Evolutionary conservation across 768 basidiomycete species (phyloP).

Genomic region (Sarcodon aspratus): DNA sequence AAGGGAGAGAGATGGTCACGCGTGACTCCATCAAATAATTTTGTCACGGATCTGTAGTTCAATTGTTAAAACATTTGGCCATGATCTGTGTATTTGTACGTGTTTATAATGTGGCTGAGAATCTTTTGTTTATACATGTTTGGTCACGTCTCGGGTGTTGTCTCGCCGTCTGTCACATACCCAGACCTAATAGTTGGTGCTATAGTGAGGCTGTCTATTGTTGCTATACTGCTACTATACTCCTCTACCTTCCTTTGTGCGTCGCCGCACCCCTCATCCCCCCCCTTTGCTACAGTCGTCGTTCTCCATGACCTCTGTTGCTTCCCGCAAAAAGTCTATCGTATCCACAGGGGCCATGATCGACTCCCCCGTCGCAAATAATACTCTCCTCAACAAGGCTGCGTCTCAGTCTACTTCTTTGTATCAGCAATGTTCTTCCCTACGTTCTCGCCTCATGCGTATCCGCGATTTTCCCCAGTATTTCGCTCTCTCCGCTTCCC

Average conservation of each 20-base stretch:
- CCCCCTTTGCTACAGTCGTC: slow-evolving; percentile 6
- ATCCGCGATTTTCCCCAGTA: slow-evolving; percentile 64
- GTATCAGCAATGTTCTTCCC: slow-evolving; percentile 82
- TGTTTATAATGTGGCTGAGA: too few species aligned
- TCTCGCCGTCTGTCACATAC: too few species aligned
- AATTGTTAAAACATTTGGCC: too few species aligned
- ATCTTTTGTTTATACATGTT: too few species aligned
- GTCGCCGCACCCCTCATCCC: slow-evolving; percentile 6
- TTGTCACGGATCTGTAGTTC: too few species aligned
- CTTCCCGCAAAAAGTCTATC: slow-evolving; percentile 37
- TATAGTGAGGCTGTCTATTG: too few species aligned
- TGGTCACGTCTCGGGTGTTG: too few species aligned
- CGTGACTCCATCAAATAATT: slow-evolving; percentile 5
- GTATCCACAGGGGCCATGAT: slow-evolving; percentile 47
- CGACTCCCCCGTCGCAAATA: slow-evolving; percentile 66
- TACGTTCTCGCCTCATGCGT: slow-evolving; percentile 68
- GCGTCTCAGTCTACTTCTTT: slow-evolving; percentile 82
- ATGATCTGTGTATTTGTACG: too few species aligned
- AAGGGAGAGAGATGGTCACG: slow-evolving; percentile 12
- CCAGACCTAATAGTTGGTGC: too few species aligned
- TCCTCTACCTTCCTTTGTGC: slow-evolving; percentile 4
- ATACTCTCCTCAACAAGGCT: slow-evolving; percentile 84
- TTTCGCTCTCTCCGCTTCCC: slow-evolving; percentile 46
- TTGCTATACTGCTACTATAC: too few species aligned
- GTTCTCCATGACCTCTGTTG: slow-evolving; percentile 33